Conservation (phyloP, 2,329 filamentous ascomycete genomes). For the Trematosphaeria pertusa region DNA sequence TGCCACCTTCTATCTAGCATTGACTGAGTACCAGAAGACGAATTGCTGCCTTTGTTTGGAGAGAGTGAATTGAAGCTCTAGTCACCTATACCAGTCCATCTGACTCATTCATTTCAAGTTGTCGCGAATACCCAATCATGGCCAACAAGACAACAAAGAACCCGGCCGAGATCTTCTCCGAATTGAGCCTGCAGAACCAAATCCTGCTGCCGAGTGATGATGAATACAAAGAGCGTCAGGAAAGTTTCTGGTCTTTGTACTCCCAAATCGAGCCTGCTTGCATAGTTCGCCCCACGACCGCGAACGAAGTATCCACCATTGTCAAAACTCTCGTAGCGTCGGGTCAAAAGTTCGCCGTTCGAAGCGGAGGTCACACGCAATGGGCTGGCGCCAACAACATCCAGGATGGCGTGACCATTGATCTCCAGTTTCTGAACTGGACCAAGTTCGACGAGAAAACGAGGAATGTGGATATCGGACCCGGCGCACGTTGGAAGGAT, state of each 20-base stretch:
- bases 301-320: conserved; percentile 7
- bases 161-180: background rate
- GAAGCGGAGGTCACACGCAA: conserved; percentile 33
- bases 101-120: no score
- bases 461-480: conserved; percentile 26
- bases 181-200: background rate
- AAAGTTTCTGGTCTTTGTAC: conserved; percentile 7
- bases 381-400: conserved; percentile 37
- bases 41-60: no score
- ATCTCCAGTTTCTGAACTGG: conserved; percentile 28
- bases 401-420: conserved; percentile 35
- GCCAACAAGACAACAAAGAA: conserved; percentile 1
- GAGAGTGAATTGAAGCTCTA: no score
- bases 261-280: conserved; percentile 8
- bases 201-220: background rate
- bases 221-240: conserved; percentile 5
- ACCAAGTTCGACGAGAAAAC: conserved; percentile 24
- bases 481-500: conserved; percentile 34
- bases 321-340: conserved; percentile 1
- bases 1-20: no score
- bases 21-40: no score
- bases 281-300: conserved; percentile 6
- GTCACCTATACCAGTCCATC: no score
- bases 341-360: conserved; percentile 25
- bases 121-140: background rate